Base-by-base conservation (phyloP, 2,329 filamentous ascomycete genomes). In the Paecilomyces sp. region DNA sequence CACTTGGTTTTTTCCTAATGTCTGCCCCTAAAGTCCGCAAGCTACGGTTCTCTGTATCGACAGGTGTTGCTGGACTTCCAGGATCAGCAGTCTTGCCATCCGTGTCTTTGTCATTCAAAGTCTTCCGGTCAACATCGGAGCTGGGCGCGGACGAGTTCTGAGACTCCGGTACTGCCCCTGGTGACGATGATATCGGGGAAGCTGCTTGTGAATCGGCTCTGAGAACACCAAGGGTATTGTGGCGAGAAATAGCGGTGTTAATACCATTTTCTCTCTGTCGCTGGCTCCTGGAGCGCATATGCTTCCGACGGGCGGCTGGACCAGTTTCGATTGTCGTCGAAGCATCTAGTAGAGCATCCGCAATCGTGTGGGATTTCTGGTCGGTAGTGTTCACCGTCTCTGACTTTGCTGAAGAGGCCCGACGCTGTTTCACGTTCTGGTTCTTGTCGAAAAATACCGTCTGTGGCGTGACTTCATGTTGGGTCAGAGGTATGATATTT, bases 401-500 rank as follows among this genome's bases (percentile, higher is more conserved):
- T 66, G 58, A 61, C 53, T 56, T 67, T 68, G 36, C 64, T 62
- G n/a, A 66, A 41, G 70, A 65, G 53, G 61, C 64, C 64, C 63
- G 65, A 58, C 68, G 68, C 47, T 71, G 66, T 24, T 79, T 80
- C 9, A 85, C 76, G 8, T 85, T 79, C 50, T 82, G 82, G 47
- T 85, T 84, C 58, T 92, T 91, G 65, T 97, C 92, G 68, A 97
- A 97, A 70, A 97, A 89, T 1, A 99, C 88, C 0, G 91, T 97
- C 70, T 96, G 91, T 2, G 90, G 89, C 1, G 87, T 89, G 33
- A 97, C 86, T 12, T 87, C 86, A 57, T 96, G 78, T 50, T 86
- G 87, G 63, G 89, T 88, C 25, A 97, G 76, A 0, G 87, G 82
- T 6, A 97, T 83, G 12, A 96, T 85, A 57, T 84, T 84, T 65